Conservation (phyloP, 768 basidiomycete species). For the Mycena latifolia region DNA sequence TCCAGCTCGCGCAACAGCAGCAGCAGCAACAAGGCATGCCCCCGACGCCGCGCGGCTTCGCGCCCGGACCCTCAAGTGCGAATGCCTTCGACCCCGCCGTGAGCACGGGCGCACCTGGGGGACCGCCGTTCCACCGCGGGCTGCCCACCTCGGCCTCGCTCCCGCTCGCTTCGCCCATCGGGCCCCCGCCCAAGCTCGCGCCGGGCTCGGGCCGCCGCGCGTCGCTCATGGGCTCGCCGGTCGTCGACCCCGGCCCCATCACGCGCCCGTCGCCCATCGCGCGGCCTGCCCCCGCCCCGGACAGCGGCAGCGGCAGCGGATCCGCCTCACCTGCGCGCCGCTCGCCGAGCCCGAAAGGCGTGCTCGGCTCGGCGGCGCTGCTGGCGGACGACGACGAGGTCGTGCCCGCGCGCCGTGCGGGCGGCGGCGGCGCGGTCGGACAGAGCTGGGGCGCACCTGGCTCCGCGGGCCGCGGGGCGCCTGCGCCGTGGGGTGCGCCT, state of each 20-base stretch:
- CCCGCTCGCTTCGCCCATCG: constrained; percentile 59
- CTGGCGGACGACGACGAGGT: constrained; percentile 87
- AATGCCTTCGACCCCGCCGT: constrained; percentile 66
- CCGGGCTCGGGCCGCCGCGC: constrained; percentile 63
- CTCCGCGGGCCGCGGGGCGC: constrained; percentile 58
- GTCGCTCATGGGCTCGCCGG: constrained; percentile 47
- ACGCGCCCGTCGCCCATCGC: constrained; percentile 80
- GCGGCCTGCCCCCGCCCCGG: constrained; percentile 59
- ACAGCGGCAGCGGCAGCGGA: constrained; percentile 58
- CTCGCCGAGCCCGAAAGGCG: constrained; percentile 70
- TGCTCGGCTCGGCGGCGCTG: constrained; percentile 83
- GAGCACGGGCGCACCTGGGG: constrained; percentile 5
- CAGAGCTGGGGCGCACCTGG: constrained; percentile 63
- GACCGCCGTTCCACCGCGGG: constrained; percentile 54
- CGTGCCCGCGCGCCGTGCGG: constrained; percentile 61
- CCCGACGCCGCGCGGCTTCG: constrained; percentile 63
- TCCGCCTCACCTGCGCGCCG: constrained; percentile 68
- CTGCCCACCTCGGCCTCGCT: constrained; percentile 49
- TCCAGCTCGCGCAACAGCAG: constrained; percentile 43
- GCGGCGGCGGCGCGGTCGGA: constrained; percentile 58
- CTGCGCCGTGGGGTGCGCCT: constrained; percentile 63
- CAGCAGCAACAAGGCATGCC: constrained; percentile 45
- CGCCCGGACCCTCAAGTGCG: constrained; percentile 69
- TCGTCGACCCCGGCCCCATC: constrained; percentile 61
- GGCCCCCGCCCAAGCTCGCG: constrained; percentile 65